These are phyloP conservation scores for Fusarium scirpi DNA, from an alignment of 2,329 filamentous ascomycete genomes.

Conservation along the genomic window DNA sequence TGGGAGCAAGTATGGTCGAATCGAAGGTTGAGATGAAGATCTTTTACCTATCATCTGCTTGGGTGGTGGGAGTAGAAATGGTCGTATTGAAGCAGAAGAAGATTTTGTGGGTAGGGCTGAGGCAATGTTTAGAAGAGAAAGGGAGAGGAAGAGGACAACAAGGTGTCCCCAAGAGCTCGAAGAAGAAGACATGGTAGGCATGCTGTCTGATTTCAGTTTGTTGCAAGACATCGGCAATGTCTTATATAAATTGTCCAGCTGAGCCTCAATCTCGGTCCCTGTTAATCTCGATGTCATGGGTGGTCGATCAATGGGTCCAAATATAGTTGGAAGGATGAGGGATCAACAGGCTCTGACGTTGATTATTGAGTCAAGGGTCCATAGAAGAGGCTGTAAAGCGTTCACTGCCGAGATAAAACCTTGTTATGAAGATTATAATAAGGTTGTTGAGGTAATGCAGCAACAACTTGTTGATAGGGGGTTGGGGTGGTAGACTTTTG, in stretches of 20 bases:
- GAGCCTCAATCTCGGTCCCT: slow-evolving; percentile 39
- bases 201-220: slow-evolving; percentile 8
- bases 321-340: slow-evolving; percentile 7
- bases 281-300: slow-evolving; percentile 39
- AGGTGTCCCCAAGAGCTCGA: slow-evolving; percentile 17
- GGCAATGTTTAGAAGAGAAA: slow-evolving; percentile 12
- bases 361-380: slow-evolving; percentile 24
- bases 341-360: slow-evolving; percentile 42
- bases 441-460: background rate
- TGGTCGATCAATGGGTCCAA: slow-evolving; percentile 35
- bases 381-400: slow-evolving; percentile 9
- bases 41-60: background rate
- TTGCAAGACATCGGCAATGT: background rate
- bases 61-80: slow-evolving; percentile 7
- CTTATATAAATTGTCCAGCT: slow-evolving; percentile 26
- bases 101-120: slow-evolving; percentile 15
- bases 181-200: slow-evolving; percentile 21
- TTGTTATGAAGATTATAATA: background rate
- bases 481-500: background rate
- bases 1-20: slow-evolving; percentile 14
- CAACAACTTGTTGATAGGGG: background rate
- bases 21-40: background rate
- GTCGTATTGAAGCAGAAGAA: slow-evolving; percentile 3
- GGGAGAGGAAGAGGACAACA: slow-evolving; percentile 10
- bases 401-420: background rate